Conservation (phyloP, 345 rosid genomes). For the Salix dunnii region DNA sequence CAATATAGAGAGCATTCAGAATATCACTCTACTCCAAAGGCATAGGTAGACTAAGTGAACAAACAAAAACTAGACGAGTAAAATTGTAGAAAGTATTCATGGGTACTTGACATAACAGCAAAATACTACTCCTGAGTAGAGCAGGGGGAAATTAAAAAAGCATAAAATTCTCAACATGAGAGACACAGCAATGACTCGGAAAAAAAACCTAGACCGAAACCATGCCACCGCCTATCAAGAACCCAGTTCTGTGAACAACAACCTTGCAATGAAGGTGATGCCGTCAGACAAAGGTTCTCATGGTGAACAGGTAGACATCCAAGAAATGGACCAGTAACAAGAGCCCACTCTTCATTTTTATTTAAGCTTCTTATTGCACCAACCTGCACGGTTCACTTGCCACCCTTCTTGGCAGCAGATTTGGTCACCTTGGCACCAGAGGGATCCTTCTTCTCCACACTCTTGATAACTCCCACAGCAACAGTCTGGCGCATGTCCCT, state of each 20-base stretch:
- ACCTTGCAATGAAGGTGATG: conserved; percentile 1
- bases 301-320: not conserved
- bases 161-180: not conserved
- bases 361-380: not conserved
- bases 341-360: not conserved
- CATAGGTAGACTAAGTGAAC: too few relatives aligned
- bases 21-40: too few relatives aligned
- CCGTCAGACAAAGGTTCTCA: not conserved
- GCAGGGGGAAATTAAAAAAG: not conserved
- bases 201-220: not conserved
- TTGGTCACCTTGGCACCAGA: conserved; percentile 78
- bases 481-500: conserved; percentile 93
- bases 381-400: conserved; percentile 48
- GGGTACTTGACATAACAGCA: too few relatives aligned
- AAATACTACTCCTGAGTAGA: not conserved
- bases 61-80: too few relatives aligned
- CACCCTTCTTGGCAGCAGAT: conserved; percentile 78
- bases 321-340: not conserved
- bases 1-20: too few relatives aligned
- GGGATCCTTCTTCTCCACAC: conserved; percentile 81
- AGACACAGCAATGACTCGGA: not conserved
- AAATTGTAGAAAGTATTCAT: too few relatives aligned
- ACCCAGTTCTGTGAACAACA: conserved; percentile 20
- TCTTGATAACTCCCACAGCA: conserved; percentile 83
- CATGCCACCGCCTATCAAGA: conserved; percentile 23